Evolutionary conservation across 306 rosid species (phyloP).

Genomic region (Lagenaria siceraria): DNA sequence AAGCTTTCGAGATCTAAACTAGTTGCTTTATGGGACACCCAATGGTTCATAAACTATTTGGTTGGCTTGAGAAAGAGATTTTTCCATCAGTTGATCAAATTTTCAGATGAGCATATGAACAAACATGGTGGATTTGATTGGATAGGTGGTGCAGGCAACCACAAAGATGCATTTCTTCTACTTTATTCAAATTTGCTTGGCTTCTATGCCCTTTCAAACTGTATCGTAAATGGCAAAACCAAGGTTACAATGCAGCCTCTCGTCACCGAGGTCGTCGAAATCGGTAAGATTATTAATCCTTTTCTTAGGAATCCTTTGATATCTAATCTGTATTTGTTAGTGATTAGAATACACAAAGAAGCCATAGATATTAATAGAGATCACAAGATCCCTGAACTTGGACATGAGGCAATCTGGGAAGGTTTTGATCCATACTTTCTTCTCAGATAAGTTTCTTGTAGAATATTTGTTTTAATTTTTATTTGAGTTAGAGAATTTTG

Average conservation of each 20-base stretch:
- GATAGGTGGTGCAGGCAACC: conserved; percentile 95
- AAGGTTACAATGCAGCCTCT: conserved; percentile 17
- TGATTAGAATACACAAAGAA: conserved; percentile 43
- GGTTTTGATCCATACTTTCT: conserved; percentile 75
- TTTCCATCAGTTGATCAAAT: conserved; percentile 42
- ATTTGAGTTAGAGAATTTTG: neutral
- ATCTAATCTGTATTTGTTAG: conserved; percentile 48
- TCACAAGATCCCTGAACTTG: conserved; percentile 19
- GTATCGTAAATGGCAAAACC: conserved; percentile 29
- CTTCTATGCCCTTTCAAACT: conserved; percentile 57
- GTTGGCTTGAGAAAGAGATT: conserved; percentile 42
- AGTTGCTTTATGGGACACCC: conserved; percentile 14
- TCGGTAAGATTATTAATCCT: conserved; percentile 44
- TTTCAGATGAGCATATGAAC: conserved; percentile 34
- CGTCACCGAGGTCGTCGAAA: conserved; percentile 29
- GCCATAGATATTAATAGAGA: conserved; percentile 16
- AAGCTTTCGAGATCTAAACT: conserved; percentile 42
- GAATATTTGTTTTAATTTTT: neutral
- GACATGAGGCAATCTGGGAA: conserved; percentile 43
- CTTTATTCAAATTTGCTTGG: conserved; percentile 67
- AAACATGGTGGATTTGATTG: conserved; percentile 43
- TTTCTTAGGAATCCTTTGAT: conserved; percentile 67
- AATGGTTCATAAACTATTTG: conserved; percentile 32
- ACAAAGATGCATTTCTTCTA: conserved; percentile 90
- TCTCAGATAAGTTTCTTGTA: conserved; percentile 31